Evolutionary conservation across 345 rosid genomes (phyloP), one percentile per base, ranked within the genome.

Genomic region (Ailanthus altissimus): DNA sequence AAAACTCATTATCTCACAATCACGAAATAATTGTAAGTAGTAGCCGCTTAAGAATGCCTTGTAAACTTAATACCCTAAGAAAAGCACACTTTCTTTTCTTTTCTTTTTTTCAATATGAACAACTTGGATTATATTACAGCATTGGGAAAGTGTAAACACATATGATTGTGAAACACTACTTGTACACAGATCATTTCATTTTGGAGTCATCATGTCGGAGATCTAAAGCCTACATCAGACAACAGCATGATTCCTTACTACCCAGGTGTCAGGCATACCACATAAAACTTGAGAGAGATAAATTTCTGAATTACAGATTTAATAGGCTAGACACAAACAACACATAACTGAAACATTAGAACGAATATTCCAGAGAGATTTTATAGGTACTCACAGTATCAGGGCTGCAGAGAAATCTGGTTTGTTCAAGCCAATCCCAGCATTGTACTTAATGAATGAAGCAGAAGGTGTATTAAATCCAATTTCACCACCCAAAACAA

Each of bases 381-480:
- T 70, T 15, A 25, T 15, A 57, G 70, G 16, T 42, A 85, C 98
- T 90, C 82, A 93, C 98, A 93, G 75, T 43, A 90, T 26, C 77
- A 93, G 80, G 25, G 97, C 88, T 66, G 84, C 87, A 70, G 96
- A 84, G 75, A 90, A 80, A 80, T 89, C 97, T 36, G 90, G 84
- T 79, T 77, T 84, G 88, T 83, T 90, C 82, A 89, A 73, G 80
- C 88, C 81, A 70, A 93, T 83, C 70, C 98, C 97, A 20, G 90
- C 93, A 81, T 84, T 91, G 81, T 87, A 91, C 79, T 89, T 90
- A 46, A 87, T 88, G 82, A 89, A 84, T 59, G 88, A 73, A 13
- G 93, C 87, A 70, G 97, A 90, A 79, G 89, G 88, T 20, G 97
- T 87, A 86, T 93, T 93, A 54, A 93, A 93, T 75, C 91, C 85